Percentiles rank a stretch among this genome's conserved stretches.
These are phyloP conservation scores for Capsicum pubescens DNA, from an alignment of 257 asterid genomes.

Conservation along the genomic window DNA sequence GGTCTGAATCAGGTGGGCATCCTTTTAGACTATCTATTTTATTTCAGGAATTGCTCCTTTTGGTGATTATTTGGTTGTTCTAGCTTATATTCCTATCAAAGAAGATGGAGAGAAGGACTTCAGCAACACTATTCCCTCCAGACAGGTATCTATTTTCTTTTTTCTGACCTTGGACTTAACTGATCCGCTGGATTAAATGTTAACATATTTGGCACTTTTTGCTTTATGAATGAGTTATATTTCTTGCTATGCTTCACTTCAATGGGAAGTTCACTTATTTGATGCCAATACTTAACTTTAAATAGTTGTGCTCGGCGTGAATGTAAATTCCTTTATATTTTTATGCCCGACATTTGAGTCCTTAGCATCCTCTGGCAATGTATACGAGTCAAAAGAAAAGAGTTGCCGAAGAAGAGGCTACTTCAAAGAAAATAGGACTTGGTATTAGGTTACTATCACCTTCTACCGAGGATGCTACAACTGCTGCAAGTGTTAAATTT, in stretches of 20 bases:
- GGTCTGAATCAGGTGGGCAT: constrained; percentile 94
- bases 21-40: constrained; percentile 92
- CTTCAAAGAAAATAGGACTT: too few relatives aligned
- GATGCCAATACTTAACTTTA: background rate
- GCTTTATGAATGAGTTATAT: background rate
- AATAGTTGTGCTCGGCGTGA: background rate
- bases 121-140: constrained; percentile 75
- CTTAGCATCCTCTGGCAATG: too few relatives aligned
- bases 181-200: background rate
- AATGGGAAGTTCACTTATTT: background rate
- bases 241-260: constrained; percentile 18
- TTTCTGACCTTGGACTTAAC: constrained; percentile 19
- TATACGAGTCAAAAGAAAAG: too few relatives aligned
- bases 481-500: too few relatives aligned
- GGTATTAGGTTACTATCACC: too few relatives aligned
- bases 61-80: constrained; percentile 93
- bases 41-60: constrained; percentile 98
- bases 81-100: constrained; percentile 86
- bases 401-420: too few relatives aligned
- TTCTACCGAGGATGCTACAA: too few relatives aligned
- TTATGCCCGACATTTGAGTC: too few relatives aligned
- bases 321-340: background rate
- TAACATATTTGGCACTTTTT: background rate
- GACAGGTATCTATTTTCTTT: constrained; percentile 67
- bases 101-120: constrained; percentile 87